Conservation (phyloP, 352 stramenopile species). For the Phytophthora syringae region DNA sequence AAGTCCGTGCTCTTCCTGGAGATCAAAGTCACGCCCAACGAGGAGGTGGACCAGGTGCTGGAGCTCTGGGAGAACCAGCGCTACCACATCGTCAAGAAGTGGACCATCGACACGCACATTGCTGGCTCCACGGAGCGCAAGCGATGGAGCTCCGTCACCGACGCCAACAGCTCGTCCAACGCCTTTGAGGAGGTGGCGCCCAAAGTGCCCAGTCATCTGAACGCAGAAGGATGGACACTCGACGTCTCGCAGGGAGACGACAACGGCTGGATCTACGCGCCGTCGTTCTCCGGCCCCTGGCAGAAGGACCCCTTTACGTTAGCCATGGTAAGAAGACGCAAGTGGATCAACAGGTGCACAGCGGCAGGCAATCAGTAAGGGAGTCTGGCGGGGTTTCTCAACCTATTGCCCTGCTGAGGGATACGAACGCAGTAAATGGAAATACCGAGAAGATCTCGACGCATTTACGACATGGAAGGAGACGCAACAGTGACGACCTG, state of each 20-base stretch:
- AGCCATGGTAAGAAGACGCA: slow-evolving; percentile 79
- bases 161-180: slow-evolving; percentile 65
- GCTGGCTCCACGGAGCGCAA: slow-evolving; percentile 64
- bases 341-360: slow-evolving; percentile 84
- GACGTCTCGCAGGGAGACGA: slow-evolving; percentile 81
- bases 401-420: slow-evolving; percentile 1
- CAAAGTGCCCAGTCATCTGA: slow-evolving; percentile 58
- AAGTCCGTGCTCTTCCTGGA: slow-evolving; percentile 68
- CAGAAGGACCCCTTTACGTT: slow-evolving; percentile 78
- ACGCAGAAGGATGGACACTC: slow-evolving; percentile 75
- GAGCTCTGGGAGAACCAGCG: slow-evolving; percentile 89
- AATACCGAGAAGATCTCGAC: too few relatives aligned
- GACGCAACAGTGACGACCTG: slow-evolving; percentile 37
- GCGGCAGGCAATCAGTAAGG: slow-evolving; percentile 33
- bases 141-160: slow-evolving; percentile 70
- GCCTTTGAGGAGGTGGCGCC: slow-evolving; percentile 75
- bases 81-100: slow-evolving; percentile 81
- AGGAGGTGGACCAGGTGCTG: slow-evolving; percentile 66
- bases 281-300: slow-evolving; percentile 79
- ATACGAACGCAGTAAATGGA: slow-evolving; percentile 7
- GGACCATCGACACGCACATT: slow-evolving; percentile 67
- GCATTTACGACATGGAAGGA: too few relatives aligned
- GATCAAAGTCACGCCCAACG: slow-evolving; percentile 55
- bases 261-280: slow-evolving; percentile 87
- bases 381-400: not conserved